Base-by-base conservation (phyloP, 257 asterid genomes). In the Forsythia suspensa region DNA sequence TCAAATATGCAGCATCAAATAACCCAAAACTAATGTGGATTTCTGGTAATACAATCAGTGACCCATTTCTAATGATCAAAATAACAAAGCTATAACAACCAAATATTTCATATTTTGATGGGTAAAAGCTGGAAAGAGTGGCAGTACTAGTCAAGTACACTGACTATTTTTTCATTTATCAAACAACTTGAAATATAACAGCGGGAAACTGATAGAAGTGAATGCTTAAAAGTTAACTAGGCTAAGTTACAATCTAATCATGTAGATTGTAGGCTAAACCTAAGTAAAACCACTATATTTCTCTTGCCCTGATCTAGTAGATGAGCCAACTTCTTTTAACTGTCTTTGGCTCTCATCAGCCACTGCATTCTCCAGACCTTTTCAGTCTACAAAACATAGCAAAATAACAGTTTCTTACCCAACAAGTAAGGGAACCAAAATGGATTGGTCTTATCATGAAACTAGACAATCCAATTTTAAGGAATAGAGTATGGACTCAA, bases 281-380 rank as follows among this genome's bases (percentile, higher is more conserved):
- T 15, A 52, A 15, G 63, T 52, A 52, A 18, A 52, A 52, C 99
- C 97, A 77, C 96, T 92, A 84, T 82, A 90, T 80, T 94, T 92
- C 77, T 91, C 98, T 83, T 89, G 96, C 89, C 96, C 89, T 74
- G 91, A 88, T 83, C 87, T 86, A 77, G 91, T 80, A 80, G 92
- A 85, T 70, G 92, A 81, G 57, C 92, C 97, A 71, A 82, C 88
- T 80, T 89, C 94, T 73, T 89, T 82, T 65, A 77, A 76, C 82
- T 90, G 98, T 74, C 96, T 89, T 89, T 92, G 99, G 90, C 96
- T 95, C 89, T 95, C 98, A 80, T 95, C 97, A 29, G 93, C 97
- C 67, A 95, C 99, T 3, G 99, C 93, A 81, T 95, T 90, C 89
- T 95, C 99, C 87, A 95, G 82, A 95, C 99, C 66, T 95, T 95